Conservation (phyloP, 2,329 filamentous ascomycete species). For the Diaporthe helianthi region DNA sequence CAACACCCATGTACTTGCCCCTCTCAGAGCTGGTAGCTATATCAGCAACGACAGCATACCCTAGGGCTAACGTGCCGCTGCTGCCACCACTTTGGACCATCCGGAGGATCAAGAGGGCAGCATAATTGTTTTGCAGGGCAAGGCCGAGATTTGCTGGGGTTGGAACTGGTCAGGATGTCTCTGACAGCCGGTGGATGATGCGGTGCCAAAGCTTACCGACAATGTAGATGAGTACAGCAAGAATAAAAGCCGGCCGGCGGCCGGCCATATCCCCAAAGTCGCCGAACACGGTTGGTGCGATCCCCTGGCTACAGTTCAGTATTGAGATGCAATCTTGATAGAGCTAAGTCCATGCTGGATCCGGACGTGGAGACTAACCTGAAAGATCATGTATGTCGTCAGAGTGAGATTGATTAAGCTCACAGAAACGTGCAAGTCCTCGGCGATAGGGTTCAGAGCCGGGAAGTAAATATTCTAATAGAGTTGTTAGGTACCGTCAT, state of each 20-base stretch:
- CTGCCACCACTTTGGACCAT: conserved; percentile 70
- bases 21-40: conserved; percentile 72
- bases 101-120: conserved; percentile 65
- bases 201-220: conserved; percentile 36
- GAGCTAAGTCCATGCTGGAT: background rate
- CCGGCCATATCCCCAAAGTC: conserved; percentile 68
- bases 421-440: conserved; percentile 48
- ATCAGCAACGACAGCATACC: conserved; percentile 75
- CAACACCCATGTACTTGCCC: conserved; percentile 75
- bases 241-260: conserved; percentile 66
- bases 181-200: too few species aligned
- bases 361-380: conserved; percentile 40
- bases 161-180: background rate
- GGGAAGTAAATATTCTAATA: conserved; percentile 59
- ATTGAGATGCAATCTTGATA: background rate
- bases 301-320: conserved; percentile 43
- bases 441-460: conserved; percentile 48
- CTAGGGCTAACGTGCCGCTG: conserved; percentile 74
- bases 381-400: conserved; percentile 70
- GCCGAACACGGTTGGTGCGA: conserved; percentile 67
- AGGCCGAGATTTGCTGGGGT: conserved; percentile 62
- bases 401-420: conserved; percentile 56
- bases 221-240: conserved; percentile 64
- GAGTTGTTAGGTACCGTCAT: background rate
- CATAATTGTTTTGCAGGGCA: conserved; percentile 63